Evolutionary conservation across 805 yeast genomes (phyloP).

Genomic region (Cyberlindnera misumaiensis): DNA sequence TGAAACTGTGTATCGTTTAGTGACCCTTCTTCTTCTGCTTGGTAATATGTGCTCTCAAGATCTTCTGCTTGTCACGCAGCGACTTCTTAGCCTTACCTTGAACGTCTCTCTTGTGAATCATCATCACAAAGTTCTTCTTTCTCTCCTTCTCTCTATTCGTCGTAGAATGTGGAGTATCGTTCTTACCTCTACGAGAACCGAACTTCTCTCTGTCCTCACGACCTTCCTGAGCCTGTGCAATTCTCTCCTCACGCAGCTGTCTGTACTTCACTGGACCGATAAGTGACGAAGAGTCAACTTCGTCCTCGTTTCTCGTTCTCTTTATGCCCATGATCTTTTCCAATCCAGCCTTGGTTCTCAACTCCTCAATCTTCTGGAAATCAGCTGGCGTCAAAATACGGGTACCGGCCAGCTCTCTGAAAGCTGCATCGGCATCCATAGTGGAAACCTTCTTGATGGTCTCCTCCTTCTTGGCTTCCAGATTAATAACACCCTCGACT

Average conservation of each 20-base stretch:
- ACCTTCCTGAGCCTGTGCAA: constrained; percentile 84
- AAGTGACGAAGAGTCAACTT: constrained; percentile 71
- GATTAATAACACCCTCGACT: constrained; percentile 4
- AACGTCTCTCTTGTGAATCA: constrained; percentile 91
- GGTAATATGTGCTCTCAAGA: constrained; percentile 75
- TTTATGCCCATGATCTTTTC: constrained; percentile 73
- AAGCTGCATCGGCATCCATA: constrained; percentile 34
- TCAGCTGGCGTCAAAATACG: constrained; percentile 95
- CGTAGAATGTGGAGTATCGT: constrained; percentile 72
- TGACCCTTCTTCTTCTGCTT: constrained; percentile 87
- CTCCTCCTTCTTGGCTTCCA: constrained; percentile 17
- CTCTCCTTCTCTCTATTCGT: constrained; percentile 95
- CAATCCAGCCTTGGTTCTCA: constrained; percentile 78
- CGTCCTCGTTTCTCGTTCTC: constrained; percentile 61
- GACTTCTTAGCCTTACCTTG: constrained; percentile 92
- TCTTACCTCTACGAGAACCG: constrained; percentile 82
- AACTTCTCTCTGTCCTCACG: constrained; percentile 88
- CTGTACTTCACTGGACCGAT: constrained; percentile 73
- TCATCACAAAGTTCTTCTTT: constrained; percentile 98
- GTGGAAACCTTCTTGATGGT: constrained; percentile 31
- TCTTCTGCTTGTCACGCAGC: constrained; percentile 83
- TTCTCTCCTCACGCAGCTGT: constrained; percentile 83
- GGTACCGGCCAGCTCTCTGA: constrained; percentile 56
- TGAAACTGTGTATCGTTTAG: constrained; percentile 21
- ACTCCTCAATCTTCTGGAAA: constrained; percentile 89